Base-by-base conservation (phyloP, 768 basidiomycete species). In the Melanogaster broomeanus region DNA sequence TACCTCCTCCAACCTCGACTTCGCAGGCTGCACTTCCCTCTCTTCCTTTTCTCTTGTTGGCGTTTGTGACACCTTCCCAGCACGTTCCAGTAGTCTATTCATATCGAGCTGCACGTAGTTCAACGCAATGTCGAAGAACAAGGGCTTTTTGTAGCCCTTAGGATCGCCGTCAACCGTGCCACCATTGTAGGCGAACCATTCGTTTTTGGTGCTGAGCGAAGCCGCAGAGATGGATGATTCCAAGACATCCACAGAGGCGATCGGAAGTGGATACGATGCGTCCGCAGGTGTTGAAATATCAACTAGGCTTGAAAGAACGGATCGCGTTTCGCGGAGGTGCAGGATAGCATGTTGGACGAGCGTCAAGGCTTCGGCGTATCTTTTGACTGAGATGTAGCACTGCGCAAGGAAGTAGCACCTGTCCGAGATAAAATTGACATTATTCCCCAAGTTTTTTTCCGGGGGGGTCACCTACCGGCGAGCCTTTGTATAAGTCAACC, bases 71-170 rank as follows among this genome's bases (percentile, higher is more conserved):
- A 66, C 66, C 71, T 84, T 85, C 2, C 93, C 93, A 3, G 87
- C 89, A 16, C 87, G 75, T 51, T 78, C 80, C 61, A 83, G 72
- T 51, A 97, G 69, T 45, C 81, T 73, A 40, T 90, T 88, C 84
- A 94, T 87, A 61, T 94, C 90, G 52, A 93, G 69, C 56, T 89
- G 83, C 48, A 92, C 85, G 63, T 96, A 97, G 70, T 96, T 97
- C 61, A 94, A 83, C 16, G 93, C 94, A 54, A 93, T 88, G 65
- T 97, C 91, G 71, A 95, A 97, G 75, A 98, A 97, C 35, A 93
- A 62, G 15, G 92, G 91, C 64, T 96, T 96, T 73, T 87, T 85
- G 62, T 85, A 74, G 34, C 75, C 68, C 60, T 78, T 76, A 43
- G 74, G 63, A 42, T 79, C 75, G 0, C 66, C 64, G 12, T 74